A percentile compares a stretch with the other conserved stretches of the same genome.
Conservation (phyloP, 2,329 filamentous ascomycete species). For the Phaeosphaeriaceae sp. region DNA sequence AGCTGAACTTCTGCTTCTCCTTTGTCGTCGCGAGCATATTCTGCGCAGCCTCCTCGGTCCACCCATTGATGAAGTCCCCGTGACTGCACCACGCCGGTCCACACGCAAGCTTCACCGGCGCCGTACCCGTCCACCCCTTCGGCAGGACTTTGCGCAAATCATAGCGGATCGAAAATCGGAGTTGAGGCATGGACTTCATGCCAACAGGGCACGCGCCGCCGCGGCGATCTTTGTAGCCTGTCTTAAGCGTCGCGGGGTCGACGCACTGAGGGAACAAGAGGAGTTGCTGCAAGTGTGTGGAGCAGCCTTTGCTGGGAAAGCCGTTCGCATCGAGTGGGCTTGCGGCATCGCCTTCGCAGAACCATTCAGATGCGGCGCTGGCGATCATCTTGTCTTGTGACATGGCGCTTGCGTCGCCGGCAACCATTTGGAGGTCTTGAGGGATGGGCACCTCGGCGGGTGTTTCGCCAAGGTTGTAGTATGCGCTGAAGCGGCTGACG, state of each 20-base stretch:
- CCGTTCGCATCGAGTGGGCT: constrained; percentile 30
- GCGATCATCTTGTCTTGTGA: constrained; percentile 24
- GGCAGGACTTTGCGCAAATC: constrained; percentile 54
- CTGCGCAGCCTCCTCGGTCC: constrained; percentile 50
- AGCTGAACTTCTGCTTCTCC: constrained; percentile 45
- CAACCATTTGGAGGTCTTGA: constrained; percentile 53
- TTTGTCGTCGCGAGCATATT: constrained; percentile 52
- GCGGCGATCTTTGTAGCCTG: constrained; percentile 43
- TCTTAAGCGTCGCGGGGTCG: constrained; percentile 44
- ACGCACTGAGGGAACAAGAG: constrained; percentile 56
- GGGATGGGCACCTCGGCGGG: constrained; percentile 56
- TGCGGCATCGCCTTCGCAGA: constrained; percentile 33
- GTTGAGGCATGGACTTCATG: constrained; percentile 57
- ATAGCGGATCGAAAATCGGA: constrained; percentile 58
- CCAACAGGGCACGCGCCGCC: constrained; percentile 47
- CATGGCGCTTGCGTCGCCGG: constrained; percentile 49
- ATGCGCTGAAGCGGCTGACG: constrained; percentile 53
- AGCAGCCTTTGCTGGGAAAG: constrained; percentile 48
- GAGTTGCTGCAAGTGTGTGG: constrained; percentile 54
- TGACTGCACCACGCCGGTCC: constrained; percentile 52
- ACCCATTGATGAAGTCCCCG: constrained; percentile 59
- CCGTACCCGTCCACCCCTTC: constrained; percentile 53
- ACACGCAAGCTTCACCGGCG: constrained; percentile 55
- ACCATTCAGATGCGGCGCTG: constrained; percentile 34
- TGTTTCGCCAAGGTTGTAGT: constrained; percentile 53